Conservation (phyloP, 352 stramenopile genomes). For the Paralagenidium karlingii region DNA sequence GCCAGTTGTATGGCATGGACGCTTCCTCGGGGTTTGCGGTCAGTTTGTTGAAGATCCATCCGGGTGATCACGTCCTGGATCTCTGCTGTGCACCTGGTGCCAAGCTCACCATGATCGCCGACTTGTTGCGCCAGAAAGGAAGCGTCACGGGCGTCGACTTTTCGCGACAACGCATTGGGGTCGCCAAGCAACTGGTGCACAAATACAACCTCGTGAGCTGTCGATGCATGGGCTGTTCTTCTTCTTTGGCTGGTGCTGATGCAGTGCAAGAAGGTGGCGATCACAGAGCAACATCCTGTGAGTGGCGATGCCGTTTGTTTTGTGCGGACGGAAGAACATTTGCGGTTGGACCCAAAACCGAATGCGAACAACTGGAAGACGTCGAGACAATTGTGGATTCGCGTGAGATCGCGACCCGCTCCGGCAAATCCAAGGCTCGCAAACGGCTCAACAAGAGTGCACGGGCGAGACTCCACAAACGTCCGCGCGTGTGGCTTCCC, state of each 20-base stretch:
- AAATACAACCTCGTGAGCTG: slow-evolving; percentile 84
- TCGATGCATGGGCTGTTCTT: background rate
- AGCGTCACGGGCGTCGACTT: slow-evolving; percentile 83
- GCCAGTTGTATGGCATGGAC: slow-evolving; percentile 73
- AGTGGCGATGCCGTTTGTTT: slow-evolving; percentile 65
- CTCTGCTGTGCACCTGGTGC: slow-evolving; percentile 89
- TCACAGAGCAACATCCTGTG: too few relatives aligned
- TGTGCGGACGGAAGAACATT: slow-evolving; percentile 71
- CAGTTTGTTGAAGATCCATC: slow-evolving; percentile 33
- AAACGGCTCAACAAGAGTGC: slow-evolving; percentile 91
- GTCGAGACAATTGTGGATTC: slow-evolving; percentile 54
- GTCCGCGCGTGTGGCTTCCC: slow-evolving; percentile 14
- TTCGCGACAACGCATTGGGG: slow-evolving; percentile 62
- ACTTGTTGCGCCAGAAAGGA: slow-evolving; percentile 40
- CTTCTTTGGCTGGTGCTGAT: background rate
- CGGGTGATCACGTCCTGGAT: slow-evolving; percentile 84
- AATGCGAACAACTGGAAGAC: slow-evolving; percentile 17
- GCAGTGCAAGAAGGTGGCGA: background rate
- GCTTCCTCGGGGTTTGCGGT: slow-evolving; percentile 68
- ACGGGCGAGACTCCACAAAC: slow-evolving; percentile 37
- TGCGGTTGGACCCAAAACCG: slow-evolving; percentile 30
- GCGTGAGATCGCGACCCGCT: slow-evolving; percentile 33
- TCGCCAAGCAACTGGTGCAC: slow-evolving; percentile 83
- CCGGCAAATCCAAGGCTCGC: slow-evolving; percentile 28
- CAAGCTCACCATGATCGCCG: slow-evolving; percentile 88